Base-by-base conservation (phyloP, 1,139 yeast genomes). In the Diutina catenulata region DNA sequence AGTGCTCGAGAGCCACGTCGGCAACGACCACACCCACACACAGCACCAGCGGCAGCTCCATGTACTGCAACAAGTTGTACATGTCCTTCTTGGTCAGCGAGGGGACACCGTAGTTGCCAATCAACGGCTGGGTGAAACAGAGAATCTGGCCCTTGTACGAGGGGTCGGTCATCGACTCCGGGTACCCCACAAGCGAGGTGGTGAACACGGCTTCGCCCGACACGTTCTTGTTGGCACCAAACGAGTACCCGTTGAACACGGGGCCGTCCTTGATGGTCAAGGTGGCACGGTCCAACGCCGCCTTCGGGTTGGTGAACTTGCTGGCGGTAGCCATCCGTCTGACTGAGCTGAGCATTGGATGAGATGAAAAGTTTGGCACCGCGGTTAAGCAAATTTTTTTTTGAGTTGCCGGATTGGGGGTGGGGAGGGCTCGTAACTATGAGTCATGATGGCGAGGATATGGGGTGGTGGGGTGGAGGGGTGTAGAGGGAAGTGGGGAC, bases 141-240 rank as follows among this genome's bases (percentile, higher is more conserved):
- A 91, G 75, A 47, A 91, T 88, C 64, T 91, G 98, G 37, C 97
- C 98, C 52, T 78, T 78, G 60, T 91, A 91, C 5, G 95, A 86
- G 31, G 98, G 98, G 59, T 91, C 98, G 21, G 97, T 88, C 95
- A 91, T 88, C 18, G 95, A 84, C 61, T 91, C 98, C 8, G 97
- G 97, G 59, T 91, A 91, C 14, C 98, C 98, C 11, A 91, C 98
- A 54, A 91, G 70, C 5, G 97, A 91, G 27, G 98, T 91, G 37
- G 97, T 84, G 68, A 91, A 91, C 35, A 91, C 98, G 13, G 96
- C 95, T 61, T 91, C 98, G 45, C 98, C 98, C 45, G 94, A 79
- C 43, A 86, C 76, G 50, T 86, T 84, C 48, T 80, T 78, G 60
- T 86, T 77, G 39, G 97, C 95, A 53, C 98, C 98, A 55, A 91